These are phyloP conservation scores for Xanthoparmelia taractica DNA, from an alignment of 495 filamentous ascomycete genomes.

Conservation along the genomic window DNA sequence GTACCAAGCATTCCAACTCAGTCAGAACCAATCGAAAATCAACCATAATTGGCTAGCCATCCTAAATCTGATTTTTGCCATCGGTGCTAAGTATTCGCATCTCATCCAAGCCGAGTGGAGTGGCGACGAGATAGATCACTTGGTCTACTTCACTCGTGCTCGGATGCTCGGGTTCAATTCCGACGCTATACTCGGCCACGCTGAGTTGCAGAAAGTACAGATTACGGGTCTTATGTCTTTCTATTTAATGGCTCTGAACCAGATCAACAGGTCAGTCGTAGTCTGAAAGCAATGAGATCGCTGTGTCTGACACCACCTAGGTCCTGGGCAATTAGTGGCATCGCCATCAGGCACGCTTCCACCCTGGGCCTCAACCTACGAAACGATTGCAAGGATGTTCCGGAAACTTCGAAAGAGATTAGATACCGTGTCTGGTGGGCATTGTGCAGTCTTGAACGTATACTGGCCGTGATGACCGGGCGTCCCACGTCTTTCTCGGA, in stretches of 20 bases:
- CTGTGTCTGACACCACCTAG: constrained; percentile 30
- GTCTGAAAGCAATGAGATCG: not conserved
- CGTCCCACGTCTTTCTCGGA: constrained; percentile 54
- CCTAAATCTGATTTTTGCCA: constrained; percentile 60
- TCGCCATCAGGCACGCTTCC: constrained; percentile 54
- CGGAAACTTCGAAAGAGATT: constrained; percentile 51
- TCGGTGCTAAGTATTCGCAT: constrained; percentile 50
- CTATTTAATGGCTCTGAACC: constrained; percentile 54
- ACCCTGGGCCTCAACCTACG: constrained; percentile 58
- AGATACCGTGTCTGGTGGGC: constrained; percentile 62
- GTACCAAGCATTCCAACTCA: constrained; percentile 40
- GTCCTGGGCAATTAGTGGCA: constrained; percentile 55
- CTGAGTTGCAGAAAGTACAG: constrained; percentile 57
- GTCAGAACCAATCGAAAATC: constrained; percentile 22
- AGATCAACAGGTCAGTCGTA: constrained; percentile 52
- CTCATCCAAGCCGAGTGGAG: constrained; percentile 46
- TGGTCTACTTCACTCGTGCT: constrained; percentile 55
- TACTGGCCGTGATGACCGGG: constrained; percentile 57
- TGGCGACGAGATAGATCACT: constrained; percentile 45
- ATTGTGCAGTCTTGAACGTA: constrained; percentile 53
- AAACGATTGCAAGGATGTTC: constrained; percentile 44
- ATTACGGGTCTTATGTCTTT: constrained; percentile 52
- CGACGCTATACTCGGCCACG: constrained; percentile 47
- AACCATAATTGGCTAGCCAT: constrained; percentile 54
- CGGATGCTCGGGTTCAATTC: constrained; percentile 49